Conservation (phyloP, 1,139 yeast species). For the Saccharomycopsis hybrid region DNA sequence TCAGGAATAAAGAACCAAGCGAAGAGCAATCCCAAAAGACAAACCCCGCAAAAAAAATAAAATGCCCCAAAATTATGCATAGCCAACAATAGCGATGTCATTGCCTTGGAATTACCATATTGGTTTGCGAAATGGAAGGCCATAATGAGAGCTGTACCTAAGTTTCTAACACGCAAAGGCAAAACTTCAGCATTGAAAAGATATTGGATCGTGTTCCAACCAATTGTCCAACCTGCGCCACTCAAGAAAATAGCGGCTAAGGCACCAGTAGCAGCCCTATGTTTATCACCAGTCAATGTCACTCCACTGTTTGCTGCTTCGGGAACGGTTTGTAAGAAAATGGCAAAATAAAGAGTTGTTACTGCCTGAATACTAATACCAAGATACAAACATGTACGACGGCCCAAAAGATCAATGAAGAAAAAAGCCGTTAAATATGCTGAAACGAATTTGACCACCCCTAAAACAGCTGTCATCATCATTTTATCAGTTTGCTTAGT, state of each 20-base stretch:
- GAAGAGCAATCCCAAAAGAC: constrained; percentile 39
- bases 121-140: constrained; percentile 53
- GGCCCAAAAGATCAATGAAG: constrained; percentile 41
- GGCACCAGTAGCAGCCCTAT: constrained; percentile 42
- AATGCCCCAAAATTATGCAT: constrained; percentile 49
- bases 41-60: constrained; percentile 45
- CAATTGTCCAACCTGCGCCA: constrained; percentile 59
- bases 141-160: constrained; percentile 52
- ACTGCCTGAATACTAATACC: constrained; percentile 34
- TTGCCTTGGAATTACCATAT: constrained; percentile 53
- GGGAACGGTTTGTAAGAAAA: constrained; percentile 43
- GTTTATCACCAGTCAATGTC: constrained; percentile 30
- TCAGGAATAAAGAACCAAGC: constrained; percentile 49
- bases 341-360: constrained; percentile 35
- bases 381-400: constrained; percentile 38
- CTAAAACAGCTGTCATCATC: constrained; percentile 50
- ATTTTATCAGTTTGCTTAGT: constrained; percentile 36
- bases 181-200: constrained; percentile 53
- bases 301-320: constrained; percentile 33
- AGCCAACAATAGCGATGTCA: constrained; percentile 45
- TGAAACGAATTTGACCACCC: constrained; percentile 41
- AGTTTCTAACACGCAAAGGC: constrained; percentile 48
- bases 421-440: constrained; percentile 40
- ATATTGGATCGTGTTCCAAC: constrained; percentile 55
- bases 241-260: constrained; percentile 46